Conservation (phyloP, 176 grass and related monocot species). For the Phyllostachys edulis region DNA sequence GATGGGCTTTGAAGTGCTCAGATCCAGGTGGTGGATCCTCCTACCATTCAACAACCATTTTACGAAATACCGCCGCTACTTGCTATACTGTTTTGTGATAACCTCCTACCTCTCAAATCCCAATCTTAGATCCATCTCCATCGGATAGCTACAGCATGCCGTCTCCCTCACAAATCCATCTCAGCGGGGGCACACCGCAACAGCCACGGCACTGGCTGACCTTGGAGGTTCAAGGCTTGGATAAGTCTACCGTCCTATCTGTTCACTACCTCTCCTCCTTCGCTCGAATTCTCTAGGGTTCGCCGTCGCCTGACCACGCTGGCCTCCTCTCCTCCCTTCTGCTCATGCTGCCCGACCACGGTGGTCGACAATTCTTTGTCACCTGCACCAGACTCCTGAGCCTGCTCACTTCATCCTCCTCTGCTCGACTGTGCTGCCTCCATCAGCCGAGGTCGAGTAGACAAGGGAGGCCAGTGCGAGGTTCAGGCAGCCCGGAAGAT, state of each 20-base stretch:
- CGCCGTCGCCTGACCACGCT: background rate
- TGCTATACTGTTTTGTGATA: background rate
- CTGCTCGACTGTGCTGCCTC: background rate
- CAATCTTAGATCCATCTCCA: background rate
- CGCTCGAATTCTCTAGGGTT: background rate
- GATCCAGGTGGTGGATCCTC: background rate
- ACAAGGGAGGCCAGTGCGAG: background rate
- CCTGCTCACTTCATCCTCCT: background rate
- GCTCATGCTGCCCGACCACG: background rate
- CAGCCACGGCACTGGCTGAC: background rate
- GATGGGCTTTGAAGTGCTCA: slow-evolving; percentile 3
- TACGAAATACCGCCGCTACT: background rate
- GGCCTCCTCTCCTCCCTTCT: background rate
- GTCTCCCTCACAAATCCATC: background rate
- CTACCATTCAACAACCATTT: background rate
- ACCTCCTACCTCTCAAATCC: background rate
- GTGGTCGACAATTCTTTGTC: background rate
- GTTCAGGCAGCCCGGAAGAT: background rate
- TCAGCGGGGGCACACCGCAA: background rate
- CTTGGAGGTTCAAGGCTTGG: background rate
- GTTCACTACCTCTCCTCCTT: background rate
- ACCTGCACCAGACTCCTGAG: background rate
- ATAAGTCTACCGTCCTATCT: background rate
- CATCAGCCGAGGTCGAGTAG: background rate
- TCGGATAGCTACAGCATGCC: background rate